phyloP scores from a whole-genome alignment of 768 basidiomycete genomes.

The Imleria badia region DNA sequence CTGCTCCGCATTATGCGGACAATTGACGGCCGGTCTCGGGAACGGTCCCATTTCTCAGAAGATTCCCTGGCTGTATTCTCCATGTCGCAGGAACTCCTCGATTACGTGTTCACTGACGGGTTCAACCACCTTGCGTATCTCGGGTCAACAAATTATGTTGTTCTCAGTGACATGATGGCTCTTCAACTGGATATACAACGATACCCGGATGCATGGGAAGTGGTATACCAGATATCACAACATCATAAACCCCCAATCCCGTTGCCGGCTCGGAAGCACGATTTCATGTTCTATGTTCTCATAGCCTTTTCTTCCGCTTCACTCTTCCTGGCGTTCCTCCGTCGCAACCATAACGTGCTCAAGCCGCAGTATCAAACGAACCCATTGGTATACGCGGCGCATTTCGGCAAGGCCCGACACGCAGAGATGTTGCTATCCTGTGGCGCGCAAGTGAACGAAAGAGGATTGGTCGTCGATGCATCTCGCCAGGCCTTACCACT shows the following conservation, averaged over 20 bases:
- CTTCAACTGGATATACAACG: neutral
- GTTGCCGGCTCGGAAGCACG: slow-evolving; percentile 1
- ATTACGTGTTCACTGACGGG: too few relatives aligned
- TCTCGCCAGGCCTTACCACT: slow-evolving; percentile 2
- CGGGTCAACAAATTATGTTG: neutral
- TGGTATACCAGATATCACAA: neutral
- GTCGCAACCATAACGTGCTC: neutral
- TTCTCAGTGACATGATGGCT: neutral
- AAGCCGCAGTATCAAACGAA: neutral
- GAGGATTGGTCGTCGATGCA: slow-evolving; percentile 1
- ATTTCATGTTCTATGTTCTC: slow-evolving; percentile 11
- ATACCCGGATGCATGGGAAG: neutral
- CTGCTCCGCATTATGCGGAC: too few relatives aligned
- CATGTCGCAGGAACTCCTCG: too few relatives aligned
- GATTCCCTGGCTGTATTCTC: too few relatives aligned
- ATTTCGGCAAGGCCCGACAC: slow-evolving; percentile 5
- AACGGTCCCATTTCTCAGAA: too few relatives aligned
- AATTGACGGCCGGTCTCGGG: too few relatives aligned
- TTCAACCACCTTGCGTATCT: slow-evolving; percentile 10
- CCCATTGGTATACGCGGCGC: slow-evolving; percentile 10
- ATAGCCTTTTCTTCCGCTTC: neutral
- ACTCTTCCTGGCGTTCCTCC: slow-evolving; percentile 4
- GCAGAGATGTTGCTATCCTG: neutral
- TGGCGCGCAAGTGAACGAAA: slow-evolving; percentile 3
- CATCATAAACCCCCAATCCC: neutral